Evolutionary conservation across 2,329 filamentous ascomycete genomes (phyloP).

Genomic region (Sordariomycetes sp.): DNA sequence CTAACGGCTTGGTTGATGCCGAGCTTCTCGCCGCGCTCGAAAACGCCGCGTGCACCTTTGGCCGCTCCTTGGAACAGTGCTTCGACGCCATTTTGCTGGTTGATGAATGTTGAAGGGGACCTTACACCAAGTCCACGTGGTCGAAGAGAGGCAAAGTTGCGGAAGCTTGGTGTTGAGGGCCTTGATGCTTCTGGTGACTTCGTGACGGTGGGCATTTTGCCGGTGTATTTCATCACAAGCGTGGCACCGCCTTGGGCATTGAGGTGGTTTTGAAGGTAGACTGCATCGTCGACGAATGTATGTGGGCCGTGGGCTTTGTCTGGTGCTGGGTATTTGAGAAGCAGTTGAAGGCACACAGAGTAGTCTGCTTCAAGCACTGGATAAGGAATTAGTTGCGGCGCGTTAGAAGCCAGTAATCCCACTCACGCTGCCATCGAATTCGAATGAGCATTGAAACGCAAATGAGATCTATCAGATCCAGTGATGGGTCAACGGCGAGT

Average conservation of each 20-base stretch:
- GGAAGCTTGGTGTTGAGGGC: conserved; percentile 24
- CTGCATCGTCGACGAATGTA: conserved; percentile 77
- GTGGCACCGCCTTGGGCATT: conserved; percentile 50
- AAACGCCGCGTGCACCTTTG: conserved; percentile 64
- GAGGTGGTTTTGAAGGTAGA: conserved; percentile 62
- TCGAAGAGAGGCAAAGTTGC: conserved; percentile 23
- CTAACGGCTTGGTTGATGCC: conserved; percentile 73
- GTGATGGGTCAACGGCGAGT: conserved; percentile 73
- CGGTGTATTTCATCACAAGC: conserved; percentile 65
- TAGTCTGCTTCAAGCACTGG: conserved; percentile 81
- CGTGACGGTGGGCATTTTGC: conserved; percentile 32
- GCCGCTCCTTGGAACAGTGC: conserved; percentile 67
- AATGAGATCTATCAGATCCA: conserved; percentile 81
- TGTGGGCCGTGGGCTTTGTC: conserved; percentile 54
- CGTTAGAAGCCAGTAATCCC: no score
- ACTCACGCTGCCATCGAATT: conserved; percentile 79
- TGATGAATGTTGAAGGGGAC: conserved; percentile 41
- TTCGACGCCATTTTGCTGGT: conserved; percentile 55
- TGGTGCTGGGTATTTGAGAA: conserved; percentile 75
- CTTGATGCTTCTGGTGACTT: conserved; percentile 14
- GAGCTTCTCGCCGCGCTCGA: conserved; percentile 65
- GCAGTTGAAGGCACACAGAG: conserved; percentile 68
- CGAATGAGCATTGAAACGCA: conserved; percentile 89
- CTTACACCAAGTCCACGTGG: conserved; percentile 28
- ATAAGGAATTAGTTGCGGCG: not conserved